A percentile compares a stretch with the other conserved stretches of the same genome.
These are phyloP conservation scores for Reticulascus tulasneorum DNA, from an alignment of 2,329 filamentous ascomycete species.

Conservation along the genomic window DNA sequence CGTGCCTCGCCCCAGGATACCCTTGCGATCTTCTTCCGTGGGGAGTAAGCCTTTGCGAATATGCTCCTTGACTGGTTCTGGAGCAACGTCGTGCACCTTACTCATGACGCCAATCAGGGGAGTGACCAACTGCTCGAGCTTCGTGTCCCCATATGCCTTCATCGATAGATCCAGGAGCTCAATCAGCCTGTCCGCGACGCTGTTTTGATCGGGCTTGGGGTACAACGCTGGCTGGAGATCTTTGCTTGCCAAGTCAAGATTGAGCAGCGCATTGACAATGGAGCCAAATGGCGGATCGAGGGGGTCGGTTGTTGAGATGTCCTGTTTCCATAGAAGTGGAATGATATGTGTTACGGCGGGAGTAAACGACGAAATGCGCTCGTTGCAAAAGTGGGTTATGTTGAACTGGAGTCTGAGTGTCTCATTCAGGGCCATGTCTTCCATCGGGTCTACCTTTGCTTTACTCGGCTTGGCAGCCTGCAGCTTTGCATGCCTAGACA, in stretches of 20 bases:
- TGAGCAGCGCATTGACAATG: constrained; percentile 76
- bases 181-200: constrained; percentile 62
- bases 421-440: constrained; percentile 76
- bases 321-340: constrained; percentile 59
- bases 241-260: constrained; percentile 64
- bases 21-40: constrained; percentile 67
- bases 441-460: constrained; percentile 51
- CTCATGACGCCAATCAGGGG: constrained; percentile 73
- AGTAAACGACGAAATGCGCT: constrained; percentile 59
- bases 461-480: constrained; percentile 22
- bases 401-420: constrained; percentile 89
- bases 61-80: constrained; percentile 54
- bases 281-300: constrained; percentile 69
- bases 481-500: constrained; percentile 63
- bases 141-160: constrained; percentile 56
- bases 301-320: constrained; percentile 58
- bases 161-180: constrained; percentile 66
- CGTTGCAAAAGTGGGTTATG: constrained; percentile 69
- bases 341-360: constrained; percentile 66
- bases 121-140: constrained; percentile 69
- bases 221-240: constrained; percentile 57
- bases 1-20: constrained; percentile 71
- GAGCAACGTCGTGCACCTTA: constrained; percentile 66
- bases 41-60: constrained; percentile 72
- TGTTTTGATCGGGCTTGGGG: constrained; percentile 56